Evolutionary conservation across 768 basidiomycete species (phyloP).

Genomic region (Leucocoprinus birnbaumii): DNA sequence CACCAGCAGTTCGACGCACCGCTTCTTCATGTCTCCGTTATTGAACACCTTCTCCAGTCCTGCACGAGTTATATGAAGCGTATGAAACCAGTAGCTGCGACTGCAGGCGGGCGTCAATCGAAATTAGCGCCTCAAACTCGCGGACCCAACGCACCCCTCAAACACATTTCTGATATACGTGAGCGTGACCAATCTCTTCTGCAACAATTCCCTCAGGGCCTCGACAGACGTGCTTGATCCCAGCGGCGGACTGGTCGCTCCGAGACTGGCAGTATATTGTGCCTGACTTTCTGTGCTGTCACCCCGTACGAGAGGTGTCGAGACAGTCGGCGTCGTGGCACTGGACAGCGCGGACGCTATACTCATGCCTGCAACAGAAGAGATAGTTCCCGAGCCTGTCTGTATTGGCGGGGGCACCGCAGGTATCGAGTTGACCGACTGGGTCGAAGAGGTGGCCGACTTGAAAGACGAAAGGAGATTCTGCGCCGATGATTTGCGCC

Average conservation of each 20-base stretch:
- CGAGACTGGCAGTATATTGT: constrained; percentile 41
- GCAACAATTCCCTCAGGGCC: constrained; percentile 73
- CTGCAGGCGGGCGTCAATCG: constrained; percentile 31
- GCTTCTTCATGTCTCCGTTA: constrained; percentile 73
- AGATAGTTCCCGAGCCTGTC: constrained; percentile 29
- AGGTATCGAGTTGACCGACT: constrained; percentile 29
- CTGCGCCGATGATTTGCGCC: constrained; percentile 84
- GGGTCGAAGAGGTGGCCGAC: constrained; percentile 25
- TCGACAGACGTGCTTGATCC: constrained; percentile 73
- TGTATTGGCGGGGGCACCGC: constrained; percentile 24
- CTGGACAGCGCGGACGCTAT: constrained; percentile 30
- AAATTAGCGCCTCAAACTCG: background rate
- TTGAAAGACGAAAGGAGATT: constrained; percentile 82
- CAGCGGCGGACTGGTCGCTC: constrained; percentile 42
- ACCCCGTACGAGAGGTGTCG: constrained; percentile 49
- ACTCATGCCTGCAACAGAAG: constrained; percentile 23
- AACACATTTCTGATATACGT: constrained; percentile 85
- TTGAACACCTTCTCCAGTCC: constrained; percentile 78
- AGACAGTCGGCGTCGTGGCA: constrained; percentile 37
- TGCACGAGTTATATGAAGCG: constrained; percentile 69
- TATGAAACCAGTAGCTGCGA: constrained; percentile 86
- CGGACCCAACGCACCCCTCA: constrained; percentile 62
- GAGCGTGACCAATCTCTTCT: constrained; percentile 82
- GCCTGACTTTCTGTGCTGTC: constrained; percentile 67
- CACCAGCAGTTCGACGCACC: constrained; percentile 37